Conservation (phyloP, 805 yeast genomes). For the Candida stauntonica region DNA sequence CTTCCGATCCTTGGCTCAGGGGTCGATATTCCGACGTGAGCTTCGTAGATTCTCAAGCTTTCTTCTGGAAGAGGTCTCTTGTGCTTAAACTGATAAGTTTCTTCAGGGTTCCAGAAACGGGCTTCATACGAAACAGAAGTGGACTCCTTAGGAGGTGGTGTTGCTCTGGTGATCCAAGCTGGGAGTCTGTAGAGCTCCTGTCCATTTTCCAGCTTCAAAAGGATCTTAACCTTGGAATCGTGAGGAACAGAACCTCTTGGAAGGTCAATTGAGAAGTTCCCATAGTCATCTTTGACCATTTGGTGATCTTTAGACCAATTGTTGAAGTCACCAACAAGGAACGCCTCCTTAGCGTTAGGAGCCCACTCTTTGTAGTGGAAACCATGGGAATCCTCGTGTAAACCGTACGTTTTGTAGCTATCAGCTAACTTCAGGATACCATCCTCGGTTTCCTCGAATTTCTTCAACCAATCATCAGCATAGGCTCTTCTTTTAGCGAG, state of each 20-base stretch:
- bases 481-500: slow-evolving; percentile 61
- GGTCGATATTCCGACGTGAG: slow-evolving; percentile 92
- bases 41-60: slow-evolving; percentile 80
- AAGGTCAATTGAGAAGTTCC: slow-evolving; percentile 62
- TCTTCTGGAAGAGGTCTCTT: slow-evolving; percentile 51
- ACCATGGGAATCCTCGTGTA: slow-evolving; percentile 48
- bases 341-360: slow-evolving; percentile 75
- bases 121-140: slow-evolving; percentile 64
- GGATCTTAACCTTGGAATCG: slow-evolving; percentile 71
- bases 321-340: slow-evolving; percentile 90
- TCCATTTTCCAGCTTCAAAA: slow-evolving; percentile 62
- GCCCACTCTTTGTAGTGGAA: slow-evolving; percentile 80
- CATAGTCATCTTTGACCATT: slow-evolving; percentile 60
- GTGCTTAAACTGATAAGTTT: slow-evolving; percentile 46
- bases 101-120: slow-evolving; percentile 85
- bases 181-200: slow-evolving; percentile 76
- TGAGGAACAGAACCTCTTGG: slow-evolving; percentile 73
- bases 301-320: slow-evolving; percentile 65
- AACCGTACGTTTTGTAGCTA: slow-evolving; percentile 72
- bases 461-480: slow-evolving; percentile 59
- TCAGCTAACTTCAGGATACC: slow-evolving; percentile 68
- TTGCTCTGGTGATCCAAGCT: slow-evolving; percentile 84
- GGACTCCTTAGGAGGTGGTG: slow-evolving; percentile 58
- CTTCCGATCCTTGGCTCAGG: slow-evolving; percentile 84
- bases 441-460: slow-evolving; percentile 54